These are phyloP conservation scores for Lasiodiplodia citricola DNA, from an alignment of 2,329 filamentous ascomycete species.

Conservation along the genomic window DNA sequence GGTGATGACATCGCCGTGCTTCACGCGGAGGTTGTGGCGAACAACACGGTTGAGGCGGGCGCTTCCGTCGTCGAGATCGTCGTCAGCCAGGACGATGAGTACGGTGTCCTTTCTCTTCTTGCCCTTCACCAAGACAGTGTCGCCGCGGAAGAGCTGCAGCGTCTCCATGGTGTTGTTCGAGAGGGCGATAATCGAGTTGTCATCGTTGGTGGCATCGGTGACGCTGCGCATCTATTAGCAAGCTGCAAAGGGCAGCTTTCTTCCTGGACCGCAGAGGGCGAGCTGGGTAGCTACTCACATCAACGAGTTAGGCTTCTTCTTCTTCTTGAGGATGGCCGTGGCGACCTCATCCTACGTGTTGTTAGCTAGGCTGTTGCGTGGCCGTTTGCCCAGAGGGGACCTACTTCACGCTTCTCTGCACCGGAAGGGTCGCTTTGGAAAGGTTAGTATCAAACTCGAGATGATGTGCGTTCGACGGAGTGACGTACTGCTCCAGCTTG, in stretches of 20 bases:
- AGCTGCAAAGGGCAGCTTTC: neutral
- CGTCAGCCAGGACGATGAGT: constrained; percentile 94
- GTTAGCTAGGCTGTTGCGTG: constrained; percentile 38
- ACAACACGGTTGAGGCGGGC: constrained; percentile 98
- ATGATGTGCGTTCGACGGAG: constrained; percentile 28
- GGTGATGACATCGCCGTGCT: constrained; percentile 97
- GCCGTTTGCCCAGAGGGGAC: constrained; percentile 40
- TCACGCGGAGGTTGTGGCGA: constrained; percentile 96
- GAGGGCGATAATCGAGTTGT: constrained; percentile 98
- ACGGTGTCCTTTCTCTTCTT: constrained; percentile 99
- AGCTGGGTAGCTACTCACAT: constrained; percentile 67
- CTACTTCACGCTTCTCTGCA: constrained; percentile 82
- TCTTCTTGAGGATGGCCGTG: constrained; percentile 98
- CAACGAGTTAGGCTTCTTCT: constrained; percentile 99
- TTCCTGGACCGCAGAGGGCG: neutral
- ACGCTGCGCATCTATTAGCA: constrained; percentile 67
- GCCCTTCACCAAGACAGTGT: constrained; percentile 96
- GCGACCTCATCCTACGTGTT: constrained; percentile 78
- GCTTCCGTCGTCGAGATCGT: constrained; percentile 96
- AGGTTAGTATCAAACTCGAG: constrained; percentile 47
- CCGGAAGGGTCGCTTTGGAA: constrained; percentile 80
- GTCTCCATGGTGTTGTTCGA: constrained; percentile 99
- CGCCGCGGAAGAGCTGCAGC: constrained; percentile 96
- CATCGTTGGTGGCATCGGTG: constrained; percentile 97
- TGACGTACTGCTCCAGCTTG: constrained; percentile 53